Base-by-base conservation (phyloP, 2,329 filamentous ascomycete genomes). In the Sporothrix brasiliensis region DNA sequence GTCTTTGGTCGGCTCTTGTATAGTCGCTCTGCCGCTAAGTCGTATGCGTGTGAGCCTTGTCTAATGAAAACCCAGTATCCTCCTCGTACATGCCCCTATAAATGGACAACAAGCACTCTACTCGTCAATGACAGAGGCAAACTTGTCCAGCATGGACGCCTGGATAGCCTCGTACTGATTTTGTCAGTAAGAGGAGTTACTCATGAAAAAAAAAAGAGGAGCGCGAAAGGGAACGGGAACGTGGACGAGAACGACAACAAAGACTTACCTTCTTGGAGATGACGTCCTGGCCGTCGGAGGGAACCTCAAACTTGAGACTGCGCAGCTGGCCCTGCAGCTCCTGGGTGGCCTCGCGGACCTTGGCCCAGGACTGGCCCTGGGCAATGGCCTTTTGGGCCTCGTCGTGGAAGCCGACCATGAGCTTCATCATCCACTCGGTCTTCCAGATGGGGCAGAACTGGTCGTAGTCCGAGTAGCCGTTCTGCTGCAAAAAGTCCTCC, bases 351-450 rank as follows among this genome's bases (percentile, higher is more conserved):
- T 99, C 95, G 75, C 94, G 89, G 69, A 99, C 91, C 87, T 97
- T 97, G 79, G 85, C 84, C 95, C 95, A 99, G 81, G 84, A 91
- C 82, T 94, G 91, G 72, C 95, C 95, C 81, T 97, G 93, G 6
- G 91, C 87, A 78, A 99, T 88, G 7, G 93, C 93, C 88, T 97
- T 98, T 81, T 98, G 94, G 30, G 93, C 90, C 85, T 99, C 95
- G 77, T 99, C 96, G 80, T 97, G 93, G 88, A 94, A 99, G 71
- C 91, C 92, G 86, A 99, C 92, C 89, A 99, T 98, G 74, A 93
- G 91, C 88, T 97, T 97, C 95, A 99, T 99, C 95, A 99, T 98
- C 91, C 95, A 99, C 81, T 97, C 92, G 0, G 95, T 99, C 90
- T 99, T 99, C 95, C 95, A 99, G 78, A 99, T 88, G 66, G 95